Percentiles rank a stretch among this genome's conserved stretches.
Conservation (phyloP, 257 asterid species). For the Anisodus tanguticus region DNA sequence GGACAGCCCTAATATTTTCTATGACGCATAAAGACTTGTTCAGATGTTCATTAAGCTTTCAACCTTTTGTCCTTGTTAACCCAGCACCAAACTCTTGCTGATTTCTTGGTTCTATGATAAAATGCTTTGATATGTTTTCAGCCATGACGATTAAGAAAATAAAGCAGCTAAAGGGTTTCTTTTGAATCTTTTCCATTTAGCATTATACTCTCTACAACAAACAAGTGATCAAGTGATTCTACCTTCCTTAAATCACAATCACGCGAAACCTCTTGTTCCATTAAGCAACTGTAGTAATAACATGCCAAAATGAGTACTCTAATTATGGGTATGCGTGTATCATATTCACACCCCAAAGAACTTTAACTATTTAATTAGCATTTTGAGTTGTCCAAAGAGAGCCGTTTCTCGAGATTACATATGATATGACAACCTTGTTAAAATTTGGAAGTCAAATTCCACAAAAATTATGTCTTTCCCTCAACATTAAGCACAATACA, state of each 20-base stretch:
- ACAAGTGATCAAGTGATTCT: constrained; percentile 13
- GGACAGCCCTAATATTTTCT: not conserved
- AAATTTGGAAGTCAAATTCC: constrained; percentile 11
- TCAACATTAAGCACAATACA: constrained; percentile 1
- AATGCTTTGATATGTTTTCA: not conserved
- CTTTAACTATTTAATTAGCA: too few species aligned
- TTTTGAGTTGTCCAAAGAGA: not conserved
- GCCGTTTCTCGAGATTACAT: not conserved
- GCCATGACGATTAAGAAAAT: not conserved
- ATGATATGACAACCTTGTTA: not conserved
- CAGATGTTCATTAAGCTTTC: not conserved
- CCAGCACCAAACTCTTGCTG: constrained; percentile 14
- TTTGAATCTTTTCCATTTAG: not conserved
- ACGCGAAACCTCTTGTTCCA: not conserved
- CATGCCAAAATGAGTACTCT: too few species aligned
- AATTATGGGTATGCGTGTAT: too few species aligned
- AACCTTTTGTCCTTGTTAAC: not conserved
- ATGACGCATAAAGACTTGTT: not conserved
- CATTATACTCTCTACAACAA: not conserved
- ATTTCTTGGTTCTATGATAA: not conserved
- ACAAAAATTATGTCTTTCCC: not conserved
- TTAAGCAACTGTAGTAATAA: not conserved
- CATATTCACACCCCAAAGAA: too few species aligned
- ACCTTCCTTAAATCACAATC: not conserved
- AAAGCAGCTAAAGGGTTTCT: constrained; percentile 2